Conservation (phyloP, 202 grass and related monocot species). For the Zoysia matrella region DNA sequence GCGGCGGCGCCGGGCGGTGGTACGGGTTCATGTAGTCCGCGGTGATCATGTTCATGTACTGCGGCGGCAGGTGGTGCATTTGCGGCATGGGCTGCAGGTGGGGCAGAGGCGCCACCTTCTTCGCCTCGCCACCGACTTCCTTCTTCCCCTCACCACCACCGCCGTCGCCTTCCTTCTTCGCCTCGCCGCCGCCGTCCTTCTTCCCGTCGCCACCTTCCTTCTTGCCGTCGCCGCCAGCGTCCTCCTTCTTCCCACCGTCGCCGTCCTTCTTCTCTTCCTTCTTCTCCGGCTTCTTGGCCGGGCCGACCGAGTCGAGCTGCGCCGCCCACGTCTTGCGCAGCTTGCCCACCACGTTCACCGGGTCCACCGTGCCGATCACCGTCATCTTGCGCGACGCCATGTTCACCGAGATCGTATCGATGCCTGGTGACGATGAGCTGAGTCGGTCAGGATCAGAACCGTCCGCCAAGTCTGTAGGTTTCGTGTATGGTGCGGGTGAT, state of each 20-base stretch:
- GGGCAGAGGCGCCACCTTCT: conserved; percentile 27
- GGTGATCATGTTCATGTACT: conserved; percentile 43
- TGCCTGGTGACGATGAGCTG: conserved; percentile 41
- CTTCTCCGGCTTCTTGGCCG: conserved; percentile 70
- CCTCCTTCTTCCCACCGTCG: background rate
- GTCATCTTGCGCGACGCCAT: conserved; percentile 81
- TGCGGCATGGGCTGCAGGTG: conserved; percentile 9
- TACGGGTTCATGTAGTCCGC: conserved; percentile 58
- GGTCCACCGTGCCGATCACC: conserved; percentile 77
- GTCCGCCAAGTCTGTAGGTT: background rate
- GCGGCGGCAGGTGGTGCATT: conserved; percentile 19
- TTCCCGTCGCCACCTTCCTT: conserved; percentile 10
- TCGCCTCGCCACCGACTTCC: conserved; percentile 4
- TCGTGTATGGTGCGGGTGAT: background rate
- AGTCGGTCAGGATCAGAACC: background rate
- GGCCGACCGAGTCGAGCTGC: conserved; percentile 70
- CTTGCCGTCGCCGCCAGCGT: background rate
- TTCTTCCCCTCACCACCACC: background rate
- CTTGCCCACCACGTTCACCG: conserved; percentile 74
- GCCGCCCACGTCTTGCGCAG: conserved; percentile 76
- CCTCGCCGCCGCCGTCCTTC: background rate
- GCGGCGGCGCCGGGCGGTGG: conserved; percentile 19
- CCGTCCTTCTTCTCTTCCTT: conserved; percentile 47
- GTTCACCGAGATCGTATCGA: conserved; percentile 76
- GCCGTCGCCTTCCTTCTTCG: background rate